Percentiles rank a stretch among this genome's conserved stretches.
Evolutionary conservation across 1,139 yeast genomes (phyloP).

Genomic region (Magnusiomyces sp.): DNA sequence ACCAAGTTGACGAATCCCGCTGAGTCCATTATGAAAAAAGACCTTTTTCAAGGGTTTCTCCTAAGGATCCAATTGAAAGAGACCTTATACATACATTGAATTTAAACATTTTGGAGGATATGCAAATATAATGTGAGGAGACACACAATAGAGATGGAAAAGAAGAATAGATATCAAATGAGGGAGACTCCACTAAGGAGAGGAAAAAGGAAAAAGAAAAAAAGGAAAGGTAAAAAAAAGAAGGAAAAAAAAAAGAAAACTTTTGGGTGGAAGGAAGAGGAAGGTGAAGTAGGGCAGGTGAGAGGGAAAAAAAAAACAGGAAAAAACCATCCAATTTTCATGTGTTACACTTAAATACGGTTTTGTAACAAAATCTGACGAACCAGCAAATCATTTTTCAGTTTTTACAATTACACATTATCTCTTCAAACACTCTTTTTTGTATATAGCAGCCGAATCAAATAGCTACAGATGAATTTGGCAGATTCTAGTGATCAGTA

Average conservation of each 20-base stretch:
- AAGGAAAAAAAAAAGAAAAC: not conserved
- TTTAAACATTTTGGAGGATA: constrained; percentile 1
- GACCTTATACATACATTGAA: constrained; percentile 4
- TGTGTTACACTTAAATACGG: not conserved
- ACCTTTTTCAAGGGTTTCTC: too few relatives aligned
- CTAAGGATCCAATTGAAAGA: too few relatives aligned
- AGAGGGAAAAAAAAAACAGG: not conserved
- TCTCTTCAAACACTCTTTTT: too few relatives aligned
- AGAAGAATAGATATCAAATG: not conserved
- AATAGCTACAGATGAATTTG: too few relatives aligned
- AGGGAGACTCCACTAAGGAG: not conserved
- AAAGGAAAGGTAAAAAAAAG: not conserved
- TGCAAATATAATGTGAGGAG: not conserved
- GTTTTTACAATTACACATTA: too few relatives aligned
- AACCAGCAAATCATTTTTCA: too few relatives aligned
- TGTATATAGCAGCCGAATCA: too few relatives aligned
- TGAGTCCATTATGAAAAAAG: too few relatives aligned
- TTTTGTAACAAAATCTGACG: not conserved
- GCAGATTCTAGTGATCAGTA: too few relatives aligned
- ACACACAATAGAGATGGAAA: not conserved
- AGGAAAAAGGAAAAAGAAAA: not conserved
- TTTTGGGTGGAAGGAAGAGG: not conserved
- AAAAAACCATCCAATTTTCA: not conserved
- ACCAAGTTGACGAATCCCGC: too few relatives aligned
- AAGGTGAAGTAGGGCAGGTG: not conserved